These are phyloP conservation scores for Digitaria exilis DNA, from an alignment of 202 grass and related monocot species.

Conservation along the genomic window DNA sequence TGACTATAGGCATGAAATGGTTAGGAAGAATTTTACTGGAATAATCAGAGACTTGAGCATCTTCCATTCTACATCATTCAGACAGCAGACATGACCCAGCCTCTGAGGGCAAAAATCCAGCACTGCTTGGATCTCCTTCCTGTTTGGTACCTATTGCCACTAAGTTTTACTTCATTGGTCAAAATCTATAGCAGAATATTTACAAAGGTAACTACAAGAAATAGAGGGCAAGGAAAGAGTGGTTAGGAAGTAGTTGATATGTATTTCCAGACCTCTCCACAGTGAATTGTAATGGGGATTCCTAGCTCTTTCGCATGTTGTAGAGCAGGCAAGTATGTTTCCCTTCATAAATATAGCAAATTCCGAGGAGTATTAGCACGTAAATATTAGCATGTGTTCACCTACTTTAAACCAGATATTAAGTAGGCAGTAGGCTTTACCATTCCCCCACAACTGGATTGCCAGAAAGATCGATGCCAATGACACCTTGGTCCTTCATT, in stretches of 20 bases:
- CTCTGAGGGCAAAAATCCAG: conserved; percentile 78
- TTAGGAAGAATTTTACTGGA: conserved; percentile 49
- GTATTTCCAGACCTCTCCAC: conserved; percentile 69
- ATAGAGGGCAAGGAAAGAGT: conserved; percentile 13
- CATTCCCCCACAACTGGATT: conserved; percentile 93
- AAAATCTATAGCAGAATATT: conserved; percentile 26
- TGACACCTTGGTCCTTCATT: conserved; percentile 82
- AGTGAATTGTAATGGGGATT: conserved; percentile 80
- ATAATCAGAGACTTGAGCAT: conserved; percentile 69
- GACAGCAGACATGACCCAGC: conserved; percentile 88
- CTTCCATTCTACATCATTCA: conserved; percentile 70
- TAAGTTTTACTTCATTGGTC: conserved; percentile 43
- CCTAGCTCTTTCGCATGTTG: conserved; percentile 80
- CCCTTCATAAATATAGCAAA: conserved; percentile 58
- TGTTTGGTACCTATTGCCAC: conserved; percentile 75
- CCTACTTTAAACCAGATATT: conserved; percentile 18
- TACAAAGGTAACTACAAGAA: neutral
- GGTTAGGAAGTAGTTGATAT: neutral
- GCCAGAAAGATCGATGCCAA: conserved; percentile 95
- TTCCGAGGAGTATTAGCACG: conserved; percentile 20
- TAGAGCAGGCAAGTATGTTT: conserved; percentile 84
- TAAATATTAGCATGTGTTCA: conserved; percentile 14
- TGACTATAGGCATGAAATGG: neutral
- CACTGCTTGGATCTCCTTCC: conserved; percentile 79
- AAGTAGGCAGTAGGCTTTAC: too few species aligned